These are phyloP conservation scores for Ilyonectria robusta DNA, from an alignment of 2,329 filamentous ascomycete species.

Conservation along the genomic window DNA sequence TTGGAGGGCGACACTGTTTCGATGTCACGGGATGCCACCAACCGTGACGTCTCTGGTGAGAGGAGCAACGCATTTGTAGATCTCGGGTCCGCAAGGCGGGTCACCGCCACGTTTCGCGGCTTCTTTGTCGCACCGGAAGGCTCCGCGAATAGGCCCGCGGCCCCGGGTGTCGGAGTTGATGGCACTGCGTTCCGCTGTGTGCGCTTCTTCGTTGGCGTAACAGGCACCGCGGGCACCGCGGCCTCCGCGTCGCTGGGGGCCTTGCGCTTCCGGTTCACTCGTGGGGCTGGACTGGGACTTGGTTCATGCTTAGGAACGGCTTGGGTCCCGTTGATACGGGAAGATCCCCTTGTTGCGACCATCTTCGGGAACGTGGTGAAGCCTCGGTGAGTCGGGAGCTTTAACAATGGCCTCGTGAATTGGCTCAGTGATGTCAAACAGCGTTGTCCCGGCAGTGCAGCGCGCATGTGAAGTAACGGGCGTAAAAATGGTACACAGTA, in stretches of 20 bases:
- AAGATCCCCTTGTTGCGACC: constrained; percentile 56
- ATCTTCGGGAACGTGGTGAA: constrained; percentile 39
- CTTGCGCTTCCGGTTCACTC: constrained; percentile 55
- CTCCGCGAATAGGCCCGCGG: constrained; percentile 56
- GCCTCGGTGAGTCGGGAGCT: constrained; percentile 19
- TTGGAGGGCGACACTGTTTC: constrained; percentile 63
- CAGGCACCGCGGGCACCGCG: constrained; percentile 44
- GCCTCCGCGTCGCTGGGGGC: constrained; percentile 42
- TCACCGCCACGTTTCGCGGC: constrained; percentile 58
- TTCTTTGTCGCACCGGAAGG: constrained; percentile 52
- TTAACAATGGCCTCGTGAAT: constrained; percentile 28
- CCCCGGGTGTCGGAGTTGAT: constrained; percentile 63
- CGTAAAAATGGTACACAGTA: neutral
- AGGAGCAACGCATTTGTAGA: constrained; percentile 78
- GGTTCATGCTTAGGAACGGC: constrained; percentile 33
- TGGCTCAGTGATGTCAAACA: constrained; percentile 3
- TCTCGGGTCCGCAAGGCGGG: constrained; percentile 74
- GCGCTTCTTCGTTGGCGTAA: constrained; percentile 53
- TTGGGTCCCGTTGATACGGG: constrained; percentile 55
- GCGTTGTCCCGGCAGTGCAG: constrained; percentile 22
- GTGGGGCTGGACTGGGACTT: constrained; percentile 39
- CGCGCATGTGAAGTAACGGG: constrained; percentile 31
- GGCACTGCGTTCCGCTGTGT: constrained; percentile 50
- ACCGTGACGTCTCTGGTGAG: constrained; percentile 78
- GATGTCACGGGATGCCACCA: constrained; percentile 67